Evolutionary conservation across 2,329 filamentous ascomycete genomes (phyloP).

Genomic region (Sclerotinia sclerotiorum): DNA sequence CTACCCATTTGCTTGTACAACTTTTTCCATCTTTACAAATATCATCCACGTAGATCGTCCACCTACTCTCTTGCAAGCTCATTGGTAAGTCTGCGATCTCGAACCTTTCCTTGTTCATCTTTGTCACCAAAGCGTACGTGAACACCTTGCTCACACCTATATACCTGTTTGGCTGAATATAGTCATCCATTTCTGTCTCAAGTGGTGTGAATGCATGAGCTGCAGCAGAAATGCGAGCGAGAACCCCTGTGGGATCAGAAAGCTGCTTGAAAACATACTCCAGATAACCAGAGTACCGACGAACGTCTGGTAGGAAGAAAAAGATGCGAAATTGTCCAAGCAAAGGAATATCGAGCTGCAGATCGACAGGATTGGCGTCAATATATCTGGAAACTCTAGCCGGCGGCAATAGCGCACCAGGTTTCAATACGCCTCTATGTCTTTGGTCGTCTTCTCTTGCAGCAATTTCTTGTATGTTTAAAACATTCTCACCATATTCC

Average conservation of each 20-base stretch:
- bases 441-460: constrained; percentile 31
- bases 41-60: constrained; percentile 73
- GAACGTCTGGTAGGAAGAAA: constrained; percentile 65
- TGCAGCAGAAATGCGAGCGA: constrained; percentile 58
- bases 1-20: constrained; percentile 62
- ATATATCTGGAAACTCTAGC: constrained; percentile 72
- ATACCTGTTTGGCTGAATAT: constrained; percentile 66
- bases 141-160: constrained; percentile 66
- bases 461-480: constrained; percentile 54
- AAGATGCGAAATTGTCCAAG: constrained; percentile 76
- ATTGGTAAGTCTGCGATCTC: constrained; percentile 65
- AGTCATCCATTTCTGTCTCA: constrained; percentile 64
- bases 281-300: constrained; percentile 57
- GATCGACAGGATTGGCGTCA: constrained; percentile 74
- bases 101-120: constrained; percentile 60
- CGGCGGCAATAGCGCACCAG: constrained; percentile 52
- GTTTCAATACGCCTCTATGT: constrained; percentile 47
- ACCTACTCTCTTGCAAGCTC: constrained; percentile 62
- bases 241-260: constrained; percentile 51
- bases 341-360: constrained; percentile 76
- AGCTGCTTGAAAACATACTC: constrained; percentile 58
- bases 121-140: constrained; percentile 68
- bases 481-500: constrained; percentile 61
- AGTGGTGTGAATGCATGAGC: constrained; percentile 62
- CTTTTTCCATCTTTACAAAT: constrained; percentile 61